phyloP scores from a whole-genome alignment of 2,329 filamentous ascomycete genomes.

The Fusarium sp. region DNA sequence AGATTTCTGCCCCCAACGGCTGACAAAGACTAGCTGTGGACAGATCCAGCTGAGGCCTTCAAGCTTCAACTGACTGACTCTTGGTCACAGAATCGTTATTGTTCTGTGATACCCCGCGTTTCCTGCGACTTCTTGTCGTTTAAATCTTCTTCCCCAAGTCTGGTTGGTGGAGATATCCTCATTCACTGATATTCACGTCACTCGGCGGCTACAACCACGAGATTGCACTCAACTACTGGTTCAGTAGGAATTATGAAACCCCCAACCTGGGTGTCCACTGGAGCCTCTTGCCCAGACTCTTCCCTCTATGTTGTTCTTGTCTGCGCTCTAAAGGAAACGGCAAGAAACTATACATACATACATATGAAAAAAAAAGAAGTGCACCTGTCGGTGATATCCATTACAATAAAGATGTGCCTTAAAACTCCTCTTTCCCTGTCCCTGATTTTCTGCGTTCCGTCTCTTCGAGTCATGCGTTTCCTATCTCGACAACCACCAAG shows the following conservation, averaged over 20 bases:
- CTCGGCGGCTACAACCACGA: slow-evolving; percentile 10
- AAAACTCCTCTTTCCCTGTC: slow-evolving; percentile 29
- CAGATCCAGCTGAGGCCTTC: neutral
- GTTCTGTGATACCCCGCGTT: slow-evolving; percentile 2
- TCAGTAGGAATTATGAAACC: slow-evolving; percentile 43
- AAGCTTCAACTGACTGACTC: slow-evolving; percentile 10
- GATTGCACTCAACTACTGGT: slow-evolving; percentile 21
- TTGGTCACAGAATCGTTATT: slow-evolving; percentile 11
- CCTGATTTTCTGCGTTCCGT: slow-evolving; percentile 22
- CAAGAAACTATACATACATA: slow-evolving; percentile 44
- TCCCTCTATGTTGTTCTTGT: slow-evolving; percentile 31
- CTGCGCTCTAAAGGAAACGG: slow-evolving; percentile 31
- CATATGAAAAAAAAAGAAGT: slow-evolving; percentile 41
- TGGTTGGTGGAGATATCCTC: slow-evolving; percentile 5
- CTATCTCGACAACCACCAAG: slow-evolving; percentile 7
- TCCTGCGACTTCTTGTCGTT: neutral
- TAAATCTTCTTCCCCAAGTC: neutral
- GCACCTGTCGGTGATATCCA: slow-evolving; percentile 39
- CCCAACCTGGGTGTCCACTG: slow-evolving; percentile 21
- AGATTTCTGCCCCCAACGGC: slow-evolving; percentile 33
- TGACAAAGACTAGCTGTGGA: neutral
- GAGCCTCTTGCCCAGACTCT: slow-evolving; percentile 12
- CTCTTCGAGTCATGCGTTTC: slow-evolving; percentile 32
- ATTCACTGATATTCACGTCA: neutral
- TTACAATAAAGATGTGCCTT: slow-evolving; percentile 46